Evolutionary conservation across 768 basidiomycete genomes (phyloP).

Genomic region (Lyophyllum decastes): DNA sequence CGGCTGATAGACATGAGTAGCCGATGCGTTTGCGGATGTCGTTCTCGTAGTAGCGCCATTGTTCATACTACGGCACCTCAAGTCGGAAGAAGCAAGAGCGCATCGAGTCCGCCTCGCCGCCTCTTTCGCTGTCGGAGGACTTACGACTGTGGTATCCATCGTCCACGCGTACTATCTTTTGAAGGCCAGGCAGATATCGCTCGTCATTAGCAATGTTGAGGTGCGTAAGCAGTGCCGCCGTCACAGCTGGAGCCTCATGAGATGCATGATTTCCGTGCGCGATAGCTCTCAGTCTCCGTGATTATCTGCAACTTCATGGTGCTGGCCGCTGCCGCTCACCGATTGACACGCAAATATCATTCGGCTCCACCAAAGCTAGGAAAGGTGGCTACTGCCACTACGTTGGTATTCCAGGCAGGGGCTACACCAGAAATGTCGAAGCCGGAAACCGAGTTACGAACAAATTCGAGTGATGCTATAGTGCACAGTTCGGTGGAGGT

Average conservation of each 20-base stretch:
- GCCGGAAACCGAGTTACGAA: too few species aligned
- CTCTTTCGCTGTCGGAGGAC: constrained; percentile 7
- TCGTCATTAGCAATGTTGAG: constrained; percentile 6
- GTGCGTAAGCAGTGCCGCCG: not conserved
- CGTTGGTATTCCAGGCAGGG: too few species aligned
- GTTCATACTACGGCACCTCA: constrained; percentile 6
- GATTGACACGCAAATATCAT: not conserved
- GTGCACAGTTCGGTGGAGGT: too few species aligned
- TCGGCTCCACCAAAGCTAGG: too few species aligned
- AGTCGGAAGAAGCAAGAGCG: constrained; percentile 1
- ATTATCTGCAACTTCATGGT: constrained; percentile 13
- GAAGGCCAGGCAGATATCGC: not conserved
- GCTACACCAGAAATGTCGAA: too few species aligned
- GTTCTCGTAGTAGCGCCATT: constrained; percentile 2
- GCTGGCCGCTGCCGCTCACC: constrained; percentile 1
- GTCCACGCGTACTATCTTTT: constrained; percentile 8
- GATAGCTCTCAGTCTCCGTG: constrained; percentile 11
- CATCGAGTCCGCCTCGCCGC: constrained; percentile 2
- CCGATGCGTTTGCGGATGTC: constrained; percentile 13
- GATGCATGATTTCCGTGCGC: not conserved
- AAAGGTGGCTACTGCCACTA: too few species aligned
- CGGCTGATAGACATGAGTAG: not conserved
- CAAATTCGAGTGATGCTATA: too few species aligned
- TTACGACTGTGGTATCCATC: constrained; percentile 8
- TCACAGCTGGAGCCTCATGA: not conserved